phyloP scores from a whole-genome alignment of 257 asterid genomes.

The Verbascum thapsus region DNA sequence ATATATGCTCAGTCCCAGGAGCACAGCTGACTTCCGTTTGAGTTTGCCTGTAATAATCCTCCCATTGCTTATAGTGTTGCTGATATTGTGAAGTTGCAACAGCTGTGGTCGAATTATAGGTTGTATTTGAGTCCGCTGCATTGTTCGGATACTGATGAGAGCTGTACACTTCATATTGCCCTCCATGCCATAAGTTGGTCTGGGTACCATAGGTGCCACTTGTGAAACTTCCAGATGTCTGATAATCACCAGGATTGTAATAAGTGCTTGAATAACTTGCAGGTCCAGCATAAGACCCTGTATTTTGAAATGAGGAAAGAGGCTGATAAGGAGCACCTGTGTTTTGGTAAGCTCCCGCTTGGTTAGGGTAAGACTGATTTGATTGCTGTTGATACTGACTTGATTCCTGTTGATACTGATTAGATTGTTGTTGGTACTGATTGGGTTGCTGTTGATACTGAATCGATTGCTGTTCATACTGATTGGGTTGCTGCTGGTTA shows the following conservation, averaged over 20 bases:
- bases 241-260: slow-evolving; percentile 99
- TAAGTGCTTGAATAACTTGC: slow-evolving; percentile 99
- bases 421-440: slow-evolving; percentile 39
- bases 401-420: slow-evolving; percentile 41
- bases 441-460: slow-evolving; percentile 42
- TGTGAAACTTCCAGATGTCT: slow-evolving; percentile 96
- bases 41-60: slow-evolving; percentile 82
- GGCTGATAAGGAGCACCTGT: slow-evolving; percentile 99
- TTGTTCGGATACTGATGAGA: slow-evolving; percentile 82
- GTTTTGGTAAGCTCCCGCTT: slow-evolving; percentile 85
- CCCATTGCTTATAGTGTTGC: slow-evolving; percentile 88
- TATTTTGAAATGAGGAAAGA: slow-evolving; percentile 99
- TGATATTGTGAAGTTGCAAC: slow-evolving; percentile 67
- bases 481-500: slow-evolving; percentile 21
- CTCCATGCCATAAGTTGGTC: slow-evolving; percentile 84
- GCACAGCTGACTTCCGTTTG: slow-evolving; percentile 98
- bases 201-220: slow-evolving; percentile 72
- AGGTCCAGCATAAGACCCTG: slow-evolving; percentile 98
- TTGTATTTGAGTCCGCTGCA: slow-evolving; percentile 63
- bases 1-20: slow-evolving; percentile 93
- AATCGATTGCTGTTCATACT: slow-evolving; percentile 32
- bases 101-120: slow-evolving; percentile 67
- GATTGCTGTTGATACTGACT: slow-evolving; percentile 56
- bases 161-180: slow-evolving; percentile 65
- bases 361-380: slow-evolving; percentile 71